Evolutionary conservation across 495 filamentous ascomycete genomes (phyloP).

Genomic region (Trichoderma virens): DNA sequence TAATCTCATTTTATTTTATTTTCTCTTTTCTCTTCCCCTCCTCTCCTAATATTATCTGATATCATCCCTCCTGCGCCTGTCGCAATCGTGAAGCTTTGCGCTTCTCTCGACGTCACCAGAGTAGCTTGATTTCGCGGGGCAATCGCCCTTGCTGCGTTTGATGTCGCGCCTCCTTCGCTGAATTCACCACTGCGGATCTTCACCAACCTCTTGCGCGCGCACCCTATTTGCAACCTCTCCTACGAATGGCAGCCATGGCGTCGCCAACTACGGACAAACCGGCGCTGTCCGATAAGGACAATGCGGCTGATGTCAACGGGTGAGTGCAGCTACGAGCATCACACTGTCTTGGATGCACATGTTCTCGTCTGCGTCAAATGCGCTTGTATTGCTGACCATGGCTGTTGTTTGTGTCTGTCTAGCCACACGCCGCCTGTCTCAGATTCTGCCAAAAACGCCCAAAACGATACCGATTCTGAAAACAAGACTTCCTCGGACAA

Average conservation of each 20-base stretch:
- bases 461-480: neutral
- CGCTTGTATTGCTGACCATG: neutral
- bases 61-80: slow-evolving; percentile 10
- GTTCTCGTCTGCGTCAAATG: neutral
- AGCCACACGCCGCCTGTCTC: neutral
- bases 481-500: neutral
- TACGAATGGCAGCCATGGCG: slow-evolving; percentile 49
- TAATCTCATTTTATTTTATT: neutral
- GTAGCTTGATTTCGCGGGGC: neutral
- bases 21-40: neutral
- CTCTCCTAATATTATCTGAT: neutral
- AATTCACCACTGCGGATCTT: slow-evolving; percentile 8
- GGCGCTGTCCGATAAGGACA: slow-evolving; percentile 30
- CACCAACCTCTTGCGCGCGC: neutral
- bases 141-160: slow-evolving; percentile 17
- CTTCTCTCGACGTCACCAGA: slow-evolving; percentile 10
- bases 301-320: slow-evolving; percentile 18
- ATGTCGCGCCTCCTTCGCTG: slow-evolving; percentile 22
- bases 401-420: neutral
- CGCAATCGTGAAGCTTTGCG: neutral
- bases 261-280: slow-evolving; percentile 38
- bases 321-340: neutral
- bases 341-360: neutral
- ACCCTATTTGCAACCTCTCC: neutral
- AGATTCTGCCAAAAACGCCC: neutral